Base-by-base conservation (phyloP, 2,329 filamentous ascomycete species). In the Aspergillus udagawae region DNA sequence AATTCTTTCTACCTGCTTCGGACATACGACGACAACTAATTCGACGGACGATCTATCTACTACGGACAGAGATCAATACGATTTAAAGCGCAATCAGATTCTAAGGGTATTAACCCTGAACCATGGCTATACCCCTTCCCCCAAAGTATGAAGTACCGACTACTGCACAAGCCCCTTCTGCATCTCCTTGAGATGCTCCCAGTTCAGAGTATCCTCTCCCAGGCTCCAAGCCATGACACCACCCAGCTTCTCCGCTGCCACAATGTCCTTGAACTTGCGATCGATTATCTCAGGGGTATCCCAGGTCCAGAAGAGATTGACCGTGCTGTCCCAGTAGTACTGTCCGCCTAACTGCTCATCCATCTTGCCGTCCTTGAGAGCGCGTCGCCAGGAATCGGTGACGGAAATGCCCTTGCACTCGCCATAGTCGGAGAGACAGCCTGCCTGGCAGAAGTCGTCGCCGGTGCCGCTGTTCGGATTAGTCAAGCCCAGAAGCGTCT, bases 151-250 rank as follows among this genome's bases (percentile, higher is more conserved):
- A 35, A 50, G 44, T 14, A 27, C 21, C 29, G 32, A 56, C 17
- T 29, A 52, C 28, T 14, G 35, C n/a, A 9, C 9, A 50, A 7
- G 5, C 2, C 73, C 72, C 48, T 69, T 51, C 62, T 70, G 72
- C 68, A 82, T 77, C 3, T 75, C 73, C 57, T 70, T 67, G 9
- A 84, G 56, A 64, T 81, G 80, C 47, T 61, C 69, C 67, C 73
- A 81, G 28, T 75, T 63, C 28, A 70, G 66, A 9, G 70, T 76
- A 65, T 91, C 88, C 72, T 91, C 87, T 1, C 86, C 88, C 57
- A 91, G 66, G 21, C 86, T 87, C 88, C 88, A 91, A 0, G 88
- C 87, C 80, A 91, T 90, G 4, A 89, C 83, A 17, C 89, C 89
- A 1, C 88, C 88, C 0, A 91, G 70, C 1, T 75, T 71, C 67